phyloP scores from a whole-genome alignment of 306 rosid genomes.

The Lupinus albus region DNA sequence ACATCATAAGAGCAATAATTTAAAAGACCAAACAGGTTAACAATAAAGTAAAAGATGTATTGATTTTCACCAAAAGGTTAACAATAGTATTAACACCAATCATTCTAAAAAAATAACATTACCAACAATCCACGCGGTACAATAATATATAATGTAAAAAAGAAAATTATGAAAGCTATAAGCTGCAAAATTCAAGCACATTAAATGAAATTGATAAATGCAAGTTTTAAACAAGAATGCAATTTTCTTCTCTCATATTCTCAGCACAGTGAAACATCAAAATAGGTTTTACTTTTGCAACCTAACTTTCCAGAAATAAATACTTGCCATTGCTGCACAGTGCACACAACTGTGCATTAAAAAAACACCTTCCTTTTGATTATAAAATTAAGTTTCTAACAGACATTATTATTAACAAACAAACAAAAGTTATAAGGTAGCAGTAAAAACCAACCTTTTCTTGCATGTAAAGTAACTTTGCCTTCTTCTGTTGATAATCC shows the following conservation, averaged over 20 bases:
- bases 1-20: neutral
- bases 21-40: constrained; percentile 15
- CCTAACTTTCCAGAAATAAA: constrained; percentile 14
- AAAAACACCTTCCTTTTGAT: constrained; percentile 32
- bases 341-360: neutral
- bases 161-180: neutral
- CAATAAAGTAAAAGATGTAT: neutral
- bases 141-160: neutral
- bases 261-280: neutral
- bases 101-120: neutral
- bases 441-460: constrained; percentile 75
- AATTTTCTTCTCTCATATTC: neutral
- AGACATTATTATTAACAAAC: constrained; percentile 9
- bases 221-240: neutral
- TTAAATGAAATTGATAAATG: neutral
- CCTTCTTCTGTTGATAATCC: constrained; percentile 73
- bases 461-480: constrained; percentile 76
- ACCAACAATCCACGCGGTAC: neutral
- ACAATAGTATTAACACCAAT: neutral
- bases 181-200: constrained; percentile 6
- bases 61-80: neutral
- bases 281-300: neutral
- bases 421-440: neutral
- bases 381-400: constrained; percentile 33
- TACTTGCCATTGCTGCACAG: neutral